phyloP scores from a whole-genome alignment of 352 stramenopile genomes.

The Pythium biforme region DNA sequence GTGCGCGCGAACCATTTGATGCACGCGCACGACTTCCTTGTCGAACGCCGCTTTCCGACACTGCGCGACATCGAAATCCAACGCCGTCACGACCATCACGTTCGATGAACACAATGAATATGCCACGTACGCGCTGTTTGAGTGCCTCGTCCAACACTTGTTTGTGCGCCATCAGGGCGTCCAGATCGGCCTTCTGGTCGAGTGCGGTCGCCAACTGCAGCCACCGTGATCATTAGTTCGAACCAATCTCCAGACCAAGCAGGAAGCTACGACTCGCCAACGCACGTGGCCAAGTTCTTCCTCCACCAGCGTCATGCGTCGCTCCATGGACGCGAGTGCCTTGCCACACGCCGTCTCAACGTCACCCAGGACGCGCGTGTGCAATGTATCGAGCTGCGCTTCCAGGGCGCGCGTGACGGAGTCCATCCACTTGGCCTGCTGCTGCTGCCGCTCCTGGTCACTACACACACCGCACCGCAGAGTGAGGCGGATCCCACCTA shows the following conservation, averaged over 20 bases:
- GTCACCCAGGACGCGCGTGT: constrained; percentile 3
- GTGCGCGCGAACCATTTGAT: constrained; percentile 36
- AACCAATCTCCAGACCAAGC: too few species aligned
- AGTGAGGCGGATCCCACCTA: too few species aligned
- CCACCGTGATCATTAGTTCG: too few species aligned
- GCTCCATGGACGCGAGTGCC: constrained; percentile 29
- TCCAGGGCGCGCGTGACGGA: constrained; percentile 17
- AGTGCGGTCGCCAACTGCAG: constrained; percentile 38
- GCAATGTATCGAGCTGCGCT: constrained; percentile 5
- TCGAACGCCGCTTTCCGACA: constrained; percentile 56
- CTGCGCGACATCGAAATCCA: constrained; percentile 9
- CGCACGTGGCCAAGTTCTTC: constrained; percentile 53
- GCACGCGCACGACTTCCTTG: constrained; percentile 40
- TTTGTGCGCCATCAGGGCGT: constrained; percentile 30
- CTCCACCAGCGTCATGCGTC: constrained; percentile 45
- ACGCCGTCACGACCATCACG: too few species aligned
- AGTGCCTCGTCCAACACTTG: constrained; percentile 40
- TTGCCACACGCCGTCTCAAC: constrained; percentile 14
- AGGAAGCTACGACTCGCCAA: neutral
- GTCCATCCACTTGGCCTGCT: constrained; percentile 16
- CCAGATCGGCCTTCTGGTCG: constrained; percentile 48
- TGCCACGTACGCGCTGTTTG: constrained; percentile 37
- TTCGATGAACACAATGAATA: neutral
- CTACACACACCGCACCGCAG: constrained; percentile 17
- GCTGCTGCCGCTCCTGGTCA: constrained; percentile 18